Percentiles rank a stretch among this genome's conserved stretches.
phyloP scores from a whole-genome alignment of 2,329 filamentous ascomycete species.

The Zymoseptoria tritici region DNA sequence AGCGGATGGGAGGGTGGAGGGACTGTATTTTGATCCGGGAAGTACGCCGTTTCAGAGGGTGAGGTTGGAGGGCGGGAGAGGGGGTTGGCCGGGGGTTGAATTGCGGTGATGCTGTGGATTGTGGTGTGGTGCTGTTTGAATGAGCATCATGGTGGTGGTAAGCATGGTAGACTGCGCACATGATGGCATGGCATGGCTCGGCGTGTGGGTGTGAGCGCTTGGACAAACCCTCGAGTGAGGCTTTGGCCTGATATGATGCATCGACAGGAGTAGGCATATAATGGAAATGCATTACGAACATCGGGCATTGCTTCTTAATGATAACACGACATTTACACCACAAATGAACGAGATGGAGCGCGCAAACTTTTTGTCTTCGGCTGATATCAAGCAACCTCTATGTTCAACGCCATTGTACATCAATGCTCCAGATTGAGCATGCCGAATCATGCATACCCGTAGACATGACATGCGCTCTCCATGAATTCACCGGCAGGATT shows the following conservation, averaged over 20 bases:
- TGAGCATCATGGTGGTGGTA: neutral
- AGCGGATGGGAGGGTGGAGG: slow-evolving; percentile 41
- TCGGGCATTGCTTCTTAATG: too few species aligned
- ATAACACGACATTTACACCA: too few species aligned
- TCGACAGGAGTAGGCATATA: too few species aligned
- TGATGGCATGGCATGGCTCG: too few species aligned
- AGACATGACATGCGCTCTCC: neutral
- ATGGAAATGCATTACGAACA: too few species aligned
- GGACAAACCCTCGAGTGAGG: too few species aligned
- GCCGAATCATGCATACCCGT: neutral
- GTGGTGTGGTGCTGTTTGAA: neutral
- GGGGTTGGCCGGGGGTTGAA: slow-evolving; percentile 34
- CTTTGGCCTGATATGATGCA: too few species aligned
- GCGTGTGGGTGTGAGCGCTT: too few species aligned
- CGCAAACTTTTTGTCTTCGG: neutral
- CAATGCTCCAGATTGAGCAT: neutral
- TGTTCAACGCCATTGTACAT: neutral
- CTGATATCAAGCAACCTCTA: neutral
- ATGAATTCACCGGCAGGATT: neutral
- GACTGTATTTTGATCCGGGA: slow-evolving; percentile 49
- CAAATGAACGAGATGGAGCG: neutral
- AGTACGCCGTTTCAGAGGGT: slow-evolving; percentile 48
- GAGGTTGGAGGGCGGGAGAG: slow-evolving; percentile 34
- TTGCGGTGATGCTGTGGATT: slow-evolving; percentile 27
- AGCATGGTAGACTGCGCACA: too few species aligned